phyloP scores from a whole-genome alignment of 2,329 filamentous ascomycete genomes.

The Arthrinium phaeospermum region DNA sequence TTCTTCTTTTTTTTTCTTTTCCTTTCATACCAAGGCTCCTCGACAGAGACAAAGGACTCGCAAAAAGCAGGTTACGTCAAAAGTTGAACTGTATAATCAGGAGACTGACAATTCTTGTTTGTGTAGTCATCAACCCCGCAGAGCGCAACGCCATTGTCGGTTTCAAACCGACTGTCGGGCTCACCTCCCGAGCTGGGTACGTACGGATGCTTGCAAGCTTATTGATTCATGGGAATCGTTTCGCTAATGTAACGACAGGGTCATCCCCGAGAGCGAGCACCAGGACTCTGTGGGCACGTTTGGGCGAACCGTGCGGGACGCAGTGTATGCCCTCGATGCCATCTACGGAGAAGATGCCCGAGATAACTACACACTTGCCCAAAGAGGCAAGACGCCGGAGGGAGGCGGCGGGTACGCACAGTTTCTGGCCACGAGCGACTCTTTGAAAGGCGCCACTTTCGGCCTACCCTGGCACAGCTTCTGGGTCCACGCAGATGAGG shows the following conservation, averaged over 20 bases:
- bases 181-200: constrained; percentile 62
- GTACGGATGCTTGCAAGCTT: constrained; percentile 37
- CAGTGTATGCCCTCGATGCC: constrained; percentile 67
- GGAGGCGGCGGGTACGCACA: constrained; percentile 58
- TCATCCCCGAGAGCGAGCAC: constrained; percentile 70
- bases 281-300: constrained; percentile 75
- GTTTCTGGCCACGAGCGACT: constrained; percentile 58
- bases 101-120: no score
- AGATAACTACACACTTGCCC: constrained; percentile 70
- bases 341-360: constrained; percentile 68
- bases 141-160: constrained; percentile 73
- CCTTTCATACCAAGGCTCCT: no score
- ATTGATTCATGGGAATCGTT: constrained; percentile 13
- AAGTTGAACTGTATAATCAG: no score
- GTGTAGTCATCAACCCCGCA: constrained; percentile 69
- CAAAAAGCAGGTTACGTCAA: no score
- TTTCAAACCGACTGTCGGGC: constrained; percentile 76
- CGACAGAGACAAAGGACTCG: no score
- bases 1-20: no score
- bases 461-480: constrained; percentile 76
- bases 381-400: constrained; percentile 57
- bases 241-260: constrained; percentile 28
- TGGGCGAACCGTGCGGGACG: constrained; percentile 72
- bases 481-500: constrained; percentile 65
- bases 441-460: constrained; percentile 67